A percentile compares a stretch with the other conserved stretches of the same genome.
phyloP scores from a whole-genome alignment of 805 yeast species.

The Tetrapisispora namnaoensis region DNA sequence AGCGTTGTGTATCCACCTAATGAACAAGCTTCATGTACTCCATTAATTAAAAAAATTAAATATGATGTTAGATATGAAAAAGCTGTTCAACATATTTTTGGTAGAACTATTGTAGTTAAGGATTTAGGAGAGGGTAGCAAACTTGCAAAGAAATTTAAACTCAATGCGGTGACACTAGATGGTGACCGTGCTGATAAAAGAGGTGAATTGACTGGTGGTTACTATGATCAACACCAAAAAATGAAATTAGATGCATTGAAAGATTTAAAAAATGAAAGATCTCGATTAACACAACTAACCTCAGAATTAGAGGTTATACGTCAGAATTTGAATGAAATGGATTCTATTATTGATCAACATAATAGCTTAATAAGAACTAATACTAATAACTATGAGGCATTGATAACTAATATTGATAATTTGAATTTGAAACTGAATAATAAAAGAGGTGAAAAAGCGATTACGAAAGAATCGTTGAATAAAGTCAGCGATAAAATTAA shows the following conservation, averaged over 20 bases:
- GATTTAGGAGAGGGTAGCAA: constrained; percentile 60
- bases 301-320: constrained; percentile 36
- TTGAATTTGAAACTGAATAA: constrained; percentile 35
- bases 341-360: constrained; percentile 41
- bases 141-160: constrained; percentile 47
- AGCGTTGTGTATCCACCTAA: constrained; percentile 48
- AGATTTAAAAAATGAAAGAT: constrained; percentile 40
- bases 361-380: constrained; percentile 36
- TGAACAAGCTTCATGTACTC: constrained; percentile 43
- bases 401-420: constrained; percentile 36
- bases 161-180: constrained; percentile 78
- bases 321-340: constrained; percentile 35
- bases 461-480: constrained; percentile 36
- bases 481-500: constrained; percentile 31
- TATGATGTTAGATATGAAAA: constrained; percentile 45
- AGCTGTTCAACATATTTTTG: constrained; percentile 74
- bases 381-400: constrained; percentile 34
- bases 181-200: constrained; percentile 82
- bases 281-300: constrained; percentile 13
- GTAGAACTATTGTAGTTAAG: constrained; percentile 66
- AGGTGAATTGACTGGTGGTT: constrained; percentile 88
- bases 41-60: constrained; percentile 66
- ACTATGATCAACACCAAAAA: constrained; percentile 48
- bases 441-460: constrained; percentile 33
- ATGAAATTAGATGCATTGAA: constrained; percentile 67